phyloP scores from a whole-genome alignment of 73 alveolate genomes.

The Paramecium pentaurelia region DNA sequence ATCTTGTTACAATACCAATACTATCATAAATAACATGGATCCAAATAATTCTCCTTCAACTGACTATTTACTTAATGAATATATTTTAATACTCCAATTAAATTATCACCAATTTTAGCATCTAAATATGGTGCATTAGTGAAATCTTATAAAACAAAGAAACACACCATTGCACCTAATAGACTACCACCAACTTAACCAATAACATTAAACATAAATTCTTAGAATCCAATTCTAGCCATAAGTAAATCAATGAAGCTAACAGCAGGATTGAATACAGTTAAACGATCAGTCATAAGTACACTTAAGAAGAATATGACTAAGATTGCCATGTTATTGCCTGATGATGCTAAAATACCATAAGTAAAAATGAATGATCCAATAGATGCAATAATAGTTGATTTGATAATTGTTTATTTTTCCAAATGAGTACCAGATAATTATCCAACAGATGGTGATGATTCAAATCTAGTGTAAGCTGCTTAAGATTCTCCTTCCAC shows the following conservation, averaged over 20 bases:
- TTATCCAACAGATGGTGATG: not conserved
- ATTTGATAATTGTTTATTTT: not conserved
- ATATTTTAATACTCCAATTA: slow-evolving; percentile 10
- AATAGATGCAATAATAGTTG: not conserved
- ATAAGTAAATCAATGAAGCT: not conserved
- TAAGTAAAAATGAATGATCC: slow-evolving; percentile 28
- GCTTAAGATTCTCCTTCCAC: not conserved
- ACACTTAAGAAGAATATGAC: slow-evolving; percentile 14
- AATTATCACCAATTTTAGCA: not conserved
- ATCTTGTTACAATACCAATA: not conserved
- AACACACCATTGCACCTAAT: slow-evolving; percentile 21
- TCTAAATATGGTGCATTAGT: not conserved
- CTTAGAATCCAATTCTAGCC: slow-evolving; percentile 1
- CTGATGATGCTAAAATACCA: slow-evolving; percentile 24
- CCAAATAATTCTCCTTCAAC: slow-evolving; percentile 24
- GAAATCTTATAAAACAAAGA: not conserved
- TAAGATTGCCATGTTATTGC: not conserved
- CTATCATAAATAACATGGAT: not conserved
- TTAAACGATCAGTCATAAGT: not conserved
- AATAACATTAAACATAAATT: not conserved
- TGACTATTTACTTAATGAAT: not conserved
- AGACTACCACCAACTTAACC: slow-evolving; percentile 32
- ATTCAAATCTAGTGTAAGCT: slow-evolving; percentile 5
- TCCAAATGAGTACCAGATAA: not conserved
- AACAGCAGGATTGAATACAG: slow-evolving; percentile 48